phyloP scores from a whole-genome alignment of 2,329 filamentous ascomycete species.

The Colletotrichum viniferum region DNA sequence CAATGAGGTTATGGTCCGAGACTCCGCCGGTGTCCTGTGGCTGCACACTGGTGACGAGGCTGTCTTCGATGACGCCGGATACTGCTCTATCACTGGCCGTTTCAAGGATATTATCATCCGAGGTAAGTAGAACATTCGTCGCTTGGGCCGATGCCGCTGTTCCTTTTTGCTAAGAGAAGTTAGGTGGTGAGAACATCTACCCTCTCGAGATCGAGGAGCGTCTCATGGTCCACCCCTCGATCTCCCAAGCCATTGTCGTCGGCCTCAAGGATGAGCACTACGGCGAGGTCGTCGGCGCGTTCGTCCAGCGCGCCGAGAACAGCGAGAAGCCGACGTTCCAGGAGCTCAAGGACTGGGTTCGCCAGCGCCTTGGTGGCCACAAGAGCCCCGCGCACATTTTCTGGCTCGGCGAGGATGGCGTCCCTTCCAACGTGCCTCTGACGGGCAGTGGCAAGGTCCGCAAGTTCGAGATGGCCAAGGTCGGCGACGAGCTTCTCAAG shows the following conservation, averaged over 20 bases:
- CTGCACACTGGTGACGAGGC: conserved; percentile 72
- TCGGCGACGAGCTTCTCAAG: conserved; percentile 59
- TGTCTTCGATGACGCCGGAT: conserved; percentile 69
- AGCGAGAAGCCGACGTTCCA: conserved; percentile 48
- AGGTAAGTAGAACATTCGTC: conserved; percentile 42
- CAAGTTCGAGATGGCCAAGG: conserved; percentile 66
- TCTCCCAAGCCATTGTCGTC: conserved; percentile 71
- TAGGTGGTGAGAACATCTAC: conserved; percentile 75
- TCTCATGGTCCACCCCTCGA: conserved; percentile 65
- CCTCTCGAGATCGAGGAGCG: conserved; percentile 79
- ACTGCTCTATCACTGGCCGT: conserved; percentile 74
- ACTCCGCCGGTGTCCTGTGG: conserved; percentile 63
- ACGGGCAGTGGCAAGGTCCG: conserved; percentile 76
- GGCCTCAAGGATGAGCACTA: conserved; percentile 74
- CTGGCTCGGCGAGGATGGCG: conserved; percentile 69
- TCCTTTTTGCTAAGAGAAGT: conserved; percentile 20
- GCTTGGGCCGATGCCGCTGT: not conserved
- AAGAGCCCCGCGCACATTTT: conserved; percentile 78
- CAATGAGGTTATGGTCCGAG: conserved; percentile 59
- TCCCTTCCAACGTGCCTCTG: conserved; percentile 61
- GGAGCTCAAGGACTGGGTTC: conserved; percentile 67
- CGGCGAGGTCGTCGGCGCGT: conserved; percentile 74
- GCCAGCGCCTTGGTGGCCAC: conserved; percentile 64
- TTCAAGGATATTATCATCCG: conserved; percentile 84
- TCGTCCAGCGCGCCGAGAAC: conserved; percentile 50